Evolutionary conservation across 106 monocot genomes (phyloP).

Genomic region (Dendrobium catenatum): DNA sequence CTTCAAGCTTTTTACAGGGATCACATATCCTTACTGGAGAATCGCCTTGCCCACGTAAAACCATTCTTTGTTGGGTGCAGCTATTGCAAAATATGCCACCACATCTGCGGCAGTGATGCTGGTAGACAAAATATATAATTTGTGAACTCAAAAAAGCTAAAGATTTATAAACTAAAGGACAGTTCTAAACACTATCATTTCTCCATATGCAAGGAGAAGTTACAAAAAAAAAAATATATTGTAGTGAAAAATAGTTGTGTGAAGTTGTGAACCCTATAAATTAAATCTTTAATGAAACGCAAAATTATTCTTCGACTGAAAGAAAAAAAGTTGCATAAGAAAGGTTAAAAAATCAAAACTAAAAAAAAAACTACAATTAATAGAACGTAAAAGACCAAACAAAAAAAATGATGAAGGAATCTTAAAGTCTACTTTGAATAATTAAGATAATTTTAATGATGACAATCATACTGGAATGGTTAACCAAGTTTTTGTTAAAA

Average conservation of each 20-base stretch:
- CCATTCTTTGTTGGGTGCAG: slow-evolving; percentile 91
- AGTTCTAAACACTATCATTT: neutral
- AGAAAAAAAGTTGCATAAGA: neutral
- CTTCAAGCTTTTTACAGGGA: slow-evolving; percentile 93
- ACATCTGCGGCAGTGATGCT: slow-evolving; percentile 99
- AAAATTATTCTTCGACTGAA: neutral
- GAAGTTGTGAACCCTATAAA: neutral
- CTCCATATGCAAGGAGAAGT: neutral
- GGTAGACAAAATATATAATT: slow-evolving; percentile 8
- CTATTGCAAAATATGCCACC: slow-evolving; percentile 90
- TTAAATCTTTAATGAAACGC: neutral
- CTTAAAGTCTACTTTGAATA: neutral
- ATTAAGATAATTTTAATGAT: neutral
- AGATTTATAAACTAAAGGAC: neutral
- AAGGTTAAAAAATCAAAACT: neutral
- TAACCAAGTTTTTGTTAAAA: too few species aligned
- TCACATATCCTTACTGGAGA: slow-evolving; percentile 90
- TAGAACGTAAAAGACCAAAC: neutral
- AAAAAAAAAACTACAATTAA: neutral
- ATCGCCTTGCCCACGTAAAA: slow-evolving; percentile 94
- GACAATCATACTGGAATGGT: neutral
- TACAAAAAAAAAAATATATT: neutral
- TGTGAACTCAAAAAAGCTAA: neutral
- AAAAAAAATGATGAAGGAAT: neutral
- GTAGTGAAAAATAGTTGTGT: neutral